A percentile compares a stretch with the other conserved stretches of the same genome.
Evolutionary conservation across 495 filamentous ascomycete species (phyloP).

Genomic region (Penicillium bovifimosum): DNA sequence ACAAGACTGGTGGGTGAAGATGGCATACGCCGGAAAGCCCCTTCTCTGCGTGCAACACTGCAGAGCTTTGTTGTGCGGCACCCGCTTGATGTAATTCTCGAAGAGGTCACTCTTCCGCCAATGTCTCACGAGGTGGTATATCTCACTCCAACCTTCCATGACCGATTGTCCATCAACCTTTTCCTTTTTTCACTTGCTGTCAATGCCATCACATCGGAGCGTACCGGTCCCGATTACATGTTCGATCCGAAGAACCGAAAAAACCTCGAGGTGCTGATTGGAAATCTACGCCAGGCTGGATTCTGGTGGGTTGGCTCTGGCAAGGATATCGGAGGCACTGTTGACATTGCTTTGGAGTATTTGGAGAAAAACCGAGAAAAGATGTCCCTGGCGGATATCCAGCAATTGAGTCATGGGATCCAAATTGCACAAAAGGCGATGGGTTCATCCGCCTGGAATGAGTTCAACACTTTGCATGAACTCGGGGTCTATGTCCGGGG

Average conservation of each 20-base stretch:
- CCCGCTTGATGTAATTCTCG: constrained; percentile 59
- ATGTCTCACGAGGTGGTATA: constrained; percentile 66
- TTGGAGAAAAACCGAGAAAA: constrained; percentile 46
- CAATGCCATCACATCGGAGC: constrained; percentile 86
- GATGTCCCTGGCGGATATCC: constrained; percentile 55
- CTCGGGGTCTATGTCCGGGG: constrained; percentile 64
- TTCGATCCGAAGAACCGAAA: constrained; percentile 70
- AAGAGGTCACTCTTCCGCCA: constrained; percentile 59
- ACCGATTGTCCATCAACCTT: constrained; percentile 76
- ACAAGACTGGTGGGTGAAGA: constrained; percentile 59
- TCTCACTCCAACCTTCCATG: constrained; percentile 76
- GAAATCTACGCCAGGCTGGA: constrained; percentile 78
- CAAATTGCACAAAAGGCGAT: constrained; percentile 54
- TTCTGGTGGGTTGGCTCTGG: constrained; percentile 84
- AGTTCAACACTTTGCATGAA: constrained; percentile 65
- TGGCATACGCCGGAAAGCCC: constrained; percentile 48
- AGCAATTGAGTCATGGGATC: constrained; percentile 56
- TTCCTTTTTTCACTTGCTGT: constrained; percentile 75
- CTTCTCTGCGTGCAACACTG: constrained; percentile 63
- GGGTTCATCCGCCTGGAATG: constrained; percentile 54
- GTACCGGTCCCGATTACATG: constrained; percentile 79
- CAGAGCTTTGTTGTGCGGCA: constrained; percentile 80
- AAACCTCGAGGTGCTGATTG: constrained; percentile 58
- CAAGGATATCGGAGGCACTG: constrained; percentile 52
- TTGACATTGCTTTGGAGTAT: constrained; percentile 61